Percentiles rank a stretch among this genome's conserved stretches.
phyloP scores from a whole-genome alignment of 305 asterid species.

The Caryopteris hybrid region DNA sequence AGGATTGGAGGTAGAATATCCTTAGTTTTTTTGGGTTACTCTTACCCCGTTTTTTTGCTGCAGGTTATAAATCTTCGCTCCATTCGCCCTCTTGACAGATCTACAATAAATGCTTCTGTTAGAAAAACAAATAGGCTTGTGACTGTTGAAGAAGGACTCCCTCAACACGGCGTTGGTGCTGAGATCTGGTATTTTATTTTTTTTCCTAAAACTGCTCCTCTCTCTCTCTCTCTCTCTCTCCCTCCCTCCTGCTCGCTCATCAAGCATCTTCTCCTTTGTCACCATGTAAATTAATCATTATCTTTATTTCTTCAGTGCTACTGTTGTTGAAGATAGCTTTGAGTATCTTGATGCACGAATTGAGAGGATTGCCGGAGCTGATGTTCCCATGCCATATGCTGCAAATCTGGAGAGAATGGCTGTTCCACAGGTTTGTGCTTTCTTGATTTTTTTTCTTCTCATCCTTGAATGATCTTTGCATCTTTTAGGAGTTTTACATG shows the following conservation, averaged over 20 bases:
- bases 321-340: slow-evolving; percentile 83
- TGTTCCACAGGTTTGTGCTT: slow-evolving; percentile 72
- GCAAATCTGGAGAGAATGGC: slow-evolving; percentile 92
- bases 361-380: slow-evolving; percentile 95
- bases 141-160: slow-evolving; percentile 91
- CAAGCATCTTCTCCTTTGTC: too few relatives aligned
- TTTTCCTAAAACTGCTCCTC: slow-evolving; percentile 6
- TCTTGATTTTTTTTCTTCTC: background rate
- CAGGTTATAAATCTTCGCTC: slow-evolving; percentile 92
- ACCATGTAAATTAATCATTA: background rate
- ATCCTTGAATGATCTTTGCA: background rate
- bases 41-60: background rate
- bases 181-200: slow-evolving; percentile 70
- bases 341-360: slow-evolving; percentile 91
- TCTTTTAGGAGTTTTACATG: background rate
- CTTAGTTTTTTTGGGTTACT: background rate
- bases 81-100: slow-evolving; percentile 90
- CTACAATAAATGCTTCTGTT: slow-evolving; percentile 77
- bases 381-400: slow-evolving; percentile 93
- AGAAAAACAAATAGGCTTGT: slow-evolving; percentile 85
- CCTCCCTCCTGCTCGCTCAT: too few relatives aligned
- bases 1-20: background rate
- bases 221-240: background rate
- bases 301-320: slow-evolving; percentile 49
- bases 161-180: slow-evolving; percentile 95